Conservation (phyloP, 352 stramenopile species). For the Phytophthora cactorum region DNA sequence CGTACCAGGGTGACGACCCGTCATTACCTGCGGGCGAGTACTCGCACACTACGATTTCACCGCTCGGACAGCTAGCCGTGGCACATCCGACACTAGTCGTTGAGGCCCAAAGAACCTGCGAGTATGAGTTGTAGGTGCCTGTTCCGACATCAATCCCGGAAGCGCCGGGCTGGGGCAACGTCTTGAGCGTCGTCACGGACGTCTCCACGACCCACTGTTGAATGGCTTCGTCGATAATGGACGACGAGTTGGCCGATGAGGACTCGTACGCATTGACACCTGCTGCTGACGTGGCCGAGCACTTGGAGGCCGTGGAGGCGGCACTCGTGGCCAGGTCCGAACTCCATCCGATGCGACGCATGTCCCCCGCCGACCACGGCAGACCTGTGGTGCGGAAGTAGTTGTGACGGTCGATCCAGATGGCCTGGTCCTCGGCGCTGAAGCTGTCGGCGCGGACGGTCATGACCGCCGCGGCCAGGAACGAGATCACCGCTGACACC, state of each 20-base stretch:
- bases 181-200: conserved; percentile 52
- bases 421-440: conserved; percentile 48
- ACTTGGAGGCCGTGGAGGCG: conserved; percentile 45
- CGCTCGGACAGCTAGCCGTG: conserved; percentile 44
- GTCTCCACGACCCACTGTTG: conserved; percentile 66
- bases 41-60: conserved; percentile 63
- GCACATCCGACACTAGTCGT: conserved; percentile 74
- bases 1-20: conserved; percentile 62
- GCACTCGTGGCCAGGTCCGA: conserved; percentile 49
- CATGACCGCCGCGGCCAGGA: conserved; percentile 10
- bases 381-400: conserved; percentile 81
- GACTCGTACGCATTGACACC: conserved; percentile 61
- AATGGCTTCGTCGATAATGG: conserved; percentile 60
- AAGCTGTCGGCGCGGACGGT: conserved; percentile 28
- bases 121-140: conserved; percentile 78
- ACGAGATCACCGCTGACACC: conserved; percentile 15
- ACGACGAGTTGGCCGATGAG: conserved; percentile 32
- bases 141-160: conserved; percentile 54
- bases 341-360: conserved; percentile 74
- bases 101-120: conserved; percentile 71
- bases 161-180: conserved; percentile 47
- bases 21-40: conserved; percentile 67
- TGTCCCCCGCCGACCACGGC: conserved; percentile 67
- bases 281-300: conserved; percentile 35
- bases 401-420: conserved; percentile 81